Conservation (phyloP, 2,329 filamentous ascomycete species). For the Madurella mycetomatis region DNA sequence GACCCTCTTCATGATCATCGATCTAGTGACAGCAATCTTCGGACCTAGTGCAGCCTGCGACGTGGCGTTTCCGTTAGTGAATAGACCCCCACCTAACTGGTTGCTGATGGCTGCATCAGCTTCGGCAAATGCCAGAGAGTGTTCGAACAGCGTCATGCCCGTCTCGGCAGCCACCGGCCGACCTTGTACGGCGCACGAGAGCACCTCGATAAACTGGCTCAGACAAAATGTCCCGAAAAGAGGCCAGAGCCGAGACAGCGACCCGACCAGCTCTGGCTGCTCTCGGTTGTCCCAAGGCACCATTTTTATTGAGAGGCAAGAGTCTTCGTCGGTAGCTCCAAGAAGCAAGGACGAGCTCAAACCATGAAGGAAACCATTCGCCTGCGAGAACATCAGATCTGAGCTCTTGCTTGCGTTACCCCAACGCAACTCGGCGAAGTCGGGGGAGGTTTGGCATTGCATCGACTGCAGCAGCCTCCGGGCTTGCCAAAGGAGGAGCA, state of each 20-base stretch:
- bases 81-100: conserved; percentile 68
- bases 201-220: conserved; percentile 83
- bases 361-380: conserved; percentile 65
- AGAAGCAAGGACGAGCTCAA: conserved; percentile 69
- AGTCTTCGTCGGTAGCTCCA: conserved; percentile 67
- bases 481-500: conserved; percentile 66
- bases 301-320: conserved; percentile 75
- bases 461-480: conserved; percentile 73
- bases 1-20: conserved; percentile 70
- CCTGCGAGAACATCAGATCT: conserved; percentile 64
- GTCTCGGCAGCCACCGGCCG: conserved; percentile 76
- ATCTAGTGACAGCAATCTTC: conserved; percentile 51
- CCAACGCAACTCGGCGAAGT: conserved; percentile 67
- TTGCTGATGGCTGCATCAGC: conserved; percentile 83
- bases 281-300: conserved; percentile 49
- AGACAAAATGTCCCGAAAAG: conserved; percentile 65
- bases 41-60: conserved; percentile 34
- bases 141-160: conserved; percentile 94
- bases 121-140: conserved; percentile 92
- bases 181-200: conserved; percentile 84
- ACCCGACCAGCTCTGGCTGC: conserved; percentile 63
- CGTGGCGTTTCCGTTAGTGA: conserved; percentile 46
- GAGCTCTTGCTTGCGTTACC: conserved; percentile 61
- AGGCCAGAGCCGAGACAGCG: conserved; percentile 71
- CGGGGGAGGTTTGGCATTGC: conserved; percentile 81